Conservation (phyloP, 1,284 basidiomycete genomes). For the Pascua sp. region DNA sequence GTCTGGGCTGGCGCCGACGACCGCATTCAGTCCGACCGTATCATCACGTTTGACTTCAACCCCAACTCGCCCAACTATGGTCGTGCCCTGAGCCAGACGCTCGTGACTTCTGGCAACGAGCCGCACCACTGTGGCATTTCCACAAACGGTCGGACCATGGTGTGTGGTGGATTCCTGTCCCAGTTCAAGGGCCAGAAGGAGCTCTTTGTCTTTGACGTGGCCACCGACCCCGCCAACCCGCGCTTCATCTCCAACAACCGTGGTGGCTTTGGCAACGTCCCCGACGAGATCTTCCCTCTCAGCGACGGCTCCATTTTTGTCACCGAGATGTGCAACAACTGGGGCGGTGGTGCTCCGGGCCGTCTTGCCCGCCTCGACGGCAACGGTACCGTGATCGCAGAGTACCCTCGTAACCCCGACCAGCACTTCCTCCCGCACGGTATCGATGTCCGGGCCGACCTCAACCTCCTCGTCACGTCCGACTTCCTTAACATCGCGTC, state of each 20-base stretch:
- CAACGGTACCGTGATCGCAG: conserved; percentile 10
- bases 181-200: conserved; percentile 8
- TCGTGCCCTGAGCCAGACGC: conserved; percentile 6
- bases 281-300: conserved; percentile 16
- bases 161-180: conserved; percentile 19
- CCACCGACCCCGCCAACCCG: conserved; percentile 8
- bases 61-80: conserved; percentile 11
- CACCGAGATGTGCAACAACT: conserved; percentile 13
- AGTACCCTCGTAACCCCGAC: conserved; percentile 8
- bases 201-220: conserved; percentile 16
- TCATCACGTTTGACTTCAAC: conserved; percentile 18
- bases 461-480: conserved; percentile 15
- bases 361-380: conserved; percentile 8
- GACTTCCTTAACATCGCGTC: conserved; percentile 11
- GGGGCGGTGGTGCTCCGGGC: conserved; percentile 8
- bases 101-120: conserved; percentile 11
- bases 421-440: conserved; percentile 17
- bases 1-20: conserved; percentile 15
- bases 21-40: conserved; percentile 8
- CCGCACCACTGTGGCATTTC: conserved; percentile 18
- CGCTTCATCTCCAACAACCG: background rate
- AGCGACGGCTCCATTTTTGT: conserved; percentile 12
- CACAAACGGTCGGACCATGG: conserved; percentile 1
- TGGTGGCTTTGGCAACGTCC: conserved; percentile 5
- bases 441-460: conserved; percentile 14